A percentile compares a stretch with the other conserved stretches of the same genome.
These are phyloP conservation scores for Graphilbum ipis-grandicollis DNA, from an alignment of 2,329 filamentous ascomycete genomes.

Conservation along the genomic window DNA sequence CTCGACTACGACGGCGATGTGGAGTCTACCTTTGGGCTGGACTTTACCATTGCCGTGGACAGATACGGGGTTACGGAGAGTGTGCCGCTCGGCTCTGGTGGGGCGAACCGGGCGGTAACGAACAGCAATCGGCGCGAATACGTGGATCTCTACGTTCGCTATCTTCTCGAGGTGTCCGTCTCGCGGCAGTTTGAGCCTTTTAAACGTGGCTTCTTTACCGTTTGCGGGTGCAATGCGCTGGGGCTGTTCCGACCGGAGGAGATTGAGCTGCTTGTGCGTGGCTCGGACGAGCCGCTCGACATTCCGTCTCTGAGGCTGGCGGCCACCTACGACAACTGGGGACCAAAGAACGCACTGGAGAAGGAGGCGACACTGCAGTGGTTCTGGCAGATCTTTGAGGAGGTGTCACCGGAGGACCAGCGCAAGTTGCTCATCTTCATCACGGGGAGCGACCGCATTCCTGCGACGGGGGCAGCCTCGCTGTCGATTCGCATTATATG, in stretches of 20 bases:
- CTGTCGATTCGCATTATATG: conserved; percentile 61
- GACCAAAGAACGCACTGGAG: conserved; percentile 32
- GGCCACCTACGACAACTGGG: conserved; percentile 72
- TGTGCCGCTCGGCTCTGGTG: conserved; percentile 56
- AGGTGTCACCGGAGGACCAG: conserved; percentile 49
- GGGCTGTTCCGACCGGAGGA: conserved; percentile 80
- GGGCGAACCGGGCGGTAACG: conserved; percentile 62
- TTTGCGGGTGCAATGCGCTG: conserved; percentile 76
- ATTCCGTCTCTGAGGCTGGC: conserved; percentile 59
- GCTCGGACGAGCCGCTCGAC: conserved; percentile 70
- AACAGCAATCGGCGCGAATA: conserved; percentile 72
- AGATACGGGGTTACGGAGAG: conserved; percentile 53
- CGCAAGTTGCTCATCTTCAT: conserved; percentile 70
- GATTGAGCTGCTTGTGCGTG: conserved; percentile 73
- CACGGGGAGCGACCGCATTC: conserved; percentile 79
- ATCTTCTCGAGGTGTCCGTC: conserved; percentile 63
- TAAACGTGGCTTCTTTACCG: conserved; percentile 83
- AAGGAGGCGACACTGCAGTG: conserved; percentile 54
- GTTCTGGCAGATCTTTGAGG: conserved; percentile 77
- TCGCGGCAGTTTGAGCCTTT: conserved; percentile 80
- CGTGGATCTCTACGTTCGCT: conserved; percentile 67
- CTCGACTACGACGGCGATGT: conserved; percentile 77
- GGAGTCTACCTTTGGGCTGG: conserved; percentile 59
- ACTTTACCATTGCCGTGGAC: conserved; percentile 64
- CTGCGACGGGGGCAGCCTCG: conserved; percentile 69